A percentile compares a stretch with the other conserved stretches of the same genome.
phyloP scores from a whole-genome alignment of 495 filamentous ascomycete species.

The Aspergillus bridgeri region DNA sequence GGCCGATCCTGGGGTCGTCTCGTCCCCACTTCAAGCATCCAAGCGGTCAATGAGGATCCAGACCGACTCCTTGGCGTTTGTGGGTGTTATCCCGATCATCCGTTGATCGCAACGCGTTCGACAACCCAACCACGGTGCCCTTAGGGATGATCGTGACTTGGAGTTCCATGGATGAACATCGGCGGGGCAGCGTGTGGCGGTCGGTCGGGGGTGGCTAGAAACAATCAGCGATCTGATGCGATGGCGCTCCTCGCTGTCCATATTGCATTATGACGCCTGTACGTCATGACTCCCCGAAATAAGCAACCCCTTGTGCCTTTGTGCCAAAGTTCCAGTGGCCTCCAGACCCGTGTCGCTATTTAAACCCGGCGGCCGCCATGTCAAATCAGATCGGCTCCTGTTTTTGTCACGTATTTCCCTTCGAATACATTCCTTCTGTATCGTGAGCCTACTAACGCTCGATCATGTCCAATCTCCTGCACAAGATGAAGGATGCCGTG shows the following conservation, averaged over 20 bases:
- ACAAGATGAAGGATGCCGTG: slow-evolving; percentile 73
- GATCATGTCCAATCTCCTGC: slow-evolving; percentile 60
- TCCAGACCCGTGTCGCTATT: neutral
- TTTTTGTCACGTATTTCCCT: neutral
- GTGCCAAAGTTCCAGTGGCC: too few relatives aligned
- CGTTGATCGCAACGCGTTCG: neutral
- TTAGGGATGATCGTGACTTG: neutral
- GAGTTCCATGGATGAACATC: neutral
- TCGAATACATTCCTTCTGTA: neutral
- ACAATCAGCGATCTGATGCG: too few relatives aligned
- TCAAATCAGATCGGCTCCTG: neutral
- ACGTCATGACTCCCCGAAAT: neutral
- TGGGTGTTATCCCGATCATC: neutral
- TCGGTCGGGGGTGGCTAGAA: neutral
- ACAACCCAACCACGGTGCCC: too few relatives aligned
- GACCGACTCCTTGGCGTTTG: neutral
- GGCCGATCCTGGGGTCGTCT: too few relatives aligned
- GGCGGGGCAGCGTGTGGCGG: neutral
- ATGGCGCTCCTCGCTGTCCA: too few relatives aligned
- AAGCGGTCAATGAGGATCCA: too few relatives aligned
- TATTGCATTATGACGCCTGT: neutral
- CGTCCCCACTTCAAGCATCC: too few relatives aligned
- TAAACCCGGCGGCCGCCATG: neutral
- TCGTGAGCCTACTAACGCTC: neutral
- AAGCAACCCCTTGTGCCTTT: too few relatives aligned